A percentile compares a stretch with the other conserved stretches of the same genome.
These are phyloP conservation scores for Irpex sp. DNA, from an alignment of 1,284 basidiomycete genomes.

Conservation along the genomic window DNA sequence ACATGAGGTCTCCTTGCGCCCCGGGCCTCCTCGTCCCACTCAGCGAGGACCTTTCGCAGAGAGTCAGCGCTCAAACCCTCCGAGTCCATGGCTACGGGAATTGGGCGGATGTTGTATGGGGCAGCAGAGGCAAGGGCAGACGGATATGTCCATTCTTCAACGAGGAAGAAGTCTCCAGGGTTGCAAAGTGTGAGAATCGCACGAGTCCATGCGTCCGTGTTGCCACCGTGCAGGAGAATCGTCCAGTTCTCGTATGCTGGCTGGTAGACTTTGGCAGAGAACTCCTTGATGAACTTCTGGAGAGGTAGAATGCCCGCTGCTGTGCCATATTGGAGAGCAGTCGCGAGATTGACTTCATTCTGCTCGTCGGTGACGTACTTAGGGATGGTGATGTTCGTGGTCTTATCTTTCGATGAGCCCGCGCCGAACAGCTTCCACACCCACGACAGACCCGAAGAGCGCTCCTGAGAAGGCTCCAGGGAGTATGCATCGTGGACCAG, in stretches of 20 bases:
- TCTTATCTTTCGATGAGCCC: conserved; percentile 35
- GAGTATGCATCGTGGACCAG: conserved; percentile 34
- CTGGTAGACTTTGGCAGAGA: conserved; percentile 56
- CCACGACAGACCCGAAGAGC: conserved; percentile 44
- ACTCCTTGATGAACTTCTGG: conserved; percentile 49
- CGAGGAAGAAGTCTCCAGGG: conserved; percentile 66
- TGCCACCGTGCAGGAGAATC: conserved; percentile 62
- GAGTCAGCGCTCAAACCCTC: conserved; percentile 63
- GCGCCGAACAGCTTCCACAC: conserved; percentile 61
- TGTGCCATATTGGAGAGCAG: conserved; percentile 70
- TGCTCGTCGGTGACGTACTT: conserved; percentile 44
- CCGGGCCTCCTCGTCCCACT: conserved; percentile 60
- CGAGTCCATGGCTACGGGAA: conserved; percentile 66
- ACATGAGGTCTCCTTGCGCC: conserved; percentile 64
- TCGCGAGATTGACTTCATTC: conserved; percentile 57
- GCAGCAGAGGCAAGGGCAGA: conserved; percentile 37
- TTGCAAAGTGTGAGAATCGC: conserved; percentile 57
- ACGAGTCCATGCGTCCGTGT: conserved; percentile 72
- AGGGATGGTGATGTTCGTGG: conserved; percentile 49
- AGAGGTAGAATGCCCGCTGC: conserved; percentile 51
- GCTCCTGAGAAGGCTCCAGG: conserved; percentile 19
- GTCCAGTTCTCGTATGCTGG: conserved; percentile 68
- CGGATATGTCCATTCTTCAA: conserved; percentile 71
- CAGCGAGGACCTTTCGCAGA: conserved; percentile 55
- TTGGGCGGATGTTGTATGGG: conserved; percentile 46